phyloP scores from a whole-genome alignment of 225 moss, liverwort and hornwort genomes.

The Bryoerythrophyllum caledonicum region DNA sequence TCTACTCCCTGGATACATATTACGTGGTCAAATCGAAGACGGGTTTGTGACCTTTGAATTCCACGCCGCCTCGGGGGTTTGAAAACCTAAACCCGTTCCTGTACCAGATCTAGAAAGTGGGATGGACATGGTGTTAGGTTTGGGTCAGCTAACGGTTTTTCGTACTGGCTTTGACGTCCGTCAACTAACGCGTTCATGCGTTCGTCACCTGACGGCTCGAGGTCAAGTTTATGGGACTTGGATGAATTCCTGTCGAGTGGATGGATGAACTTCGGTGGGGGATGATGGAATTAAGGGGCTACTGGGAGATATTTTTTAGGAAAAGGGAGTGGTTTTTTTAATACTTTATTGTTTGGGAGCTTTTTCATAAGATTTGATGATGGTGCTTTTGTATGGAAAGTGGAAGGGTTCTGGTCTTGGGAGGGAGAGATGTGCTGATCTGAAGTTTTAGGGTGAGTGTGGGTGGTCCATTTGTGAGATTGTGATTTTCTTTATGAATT shows the following conservation, averaged over 20 bases:
- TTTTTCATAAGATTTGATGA: background rate
- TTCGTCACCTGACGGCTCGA: background rate
- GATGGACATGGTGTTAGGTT: background rate
- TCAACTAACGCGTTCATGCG: no score
- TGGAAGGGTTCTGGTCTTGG: background rate
- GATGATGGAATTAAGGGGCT: background rate
- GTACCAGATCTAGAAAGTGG: background rate
- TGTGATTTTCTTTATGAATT: background rate
- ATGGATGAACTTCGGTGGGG: background rate
- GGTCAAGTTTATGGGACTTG: background rate
- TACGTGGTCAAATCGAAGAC: no score
- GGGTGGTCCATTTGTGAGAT: no score
- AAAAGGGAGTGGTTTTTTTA: background rate
- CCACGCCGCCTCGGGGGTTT: no score
- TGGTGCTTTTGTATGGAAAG: background rate
- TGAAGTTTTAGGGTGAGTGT: background rate
- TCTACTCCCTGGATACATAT: no score
- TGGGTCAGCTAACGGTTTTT: background rate
- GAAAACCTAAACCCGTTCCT: background rate
- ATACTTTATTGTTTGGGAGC: no score
- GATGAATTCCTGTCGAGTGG: background rate
- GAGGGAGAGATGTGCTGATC: background rate
- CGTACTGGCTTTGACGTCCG: no score
- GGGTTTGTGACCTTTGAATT: no score
- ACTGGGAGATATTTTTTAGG: slow-evolving; percentile 2